Conservation (phyloP, 2,329 filamentous ascomycete species). For the Botryotinia globosa region DNA sequence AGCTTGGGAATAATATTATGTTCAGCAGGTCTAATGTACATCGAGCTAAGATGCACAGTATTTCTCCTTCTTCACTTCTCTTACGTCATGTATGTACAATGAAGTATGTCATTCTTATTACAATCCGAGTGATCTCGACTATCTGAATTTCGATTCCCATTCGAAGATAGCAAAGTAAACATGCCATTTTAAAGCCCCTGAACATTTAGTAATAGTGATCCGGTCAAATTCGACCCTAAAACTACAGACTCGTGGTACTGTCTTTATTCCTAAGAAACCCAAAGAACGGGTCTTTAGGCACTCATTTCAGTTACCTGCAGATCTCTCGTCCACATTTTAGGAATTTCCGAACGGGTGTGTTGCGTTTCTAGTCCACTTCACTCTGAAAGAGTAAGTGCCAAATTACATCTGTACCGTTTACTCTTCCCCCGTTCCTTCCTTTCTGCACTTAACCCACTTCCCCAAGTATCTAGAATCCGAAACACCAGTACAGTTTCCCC, state of each 20-base stretch:
- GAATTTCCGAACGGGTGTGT: not conserved
- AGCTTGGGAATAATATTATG: not conserved
- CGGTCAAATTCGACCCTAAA: not conserved
- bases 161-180: not conserved
- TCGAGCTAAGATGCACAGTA: not conserved
- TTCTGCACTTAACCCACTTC: not conserved
- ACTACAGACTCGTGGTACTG: not conserved
- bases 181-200: not conserved
- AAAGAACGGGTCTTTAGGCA: not conserved
- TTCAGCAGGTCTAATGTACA: not conserved
- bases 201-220: not conserved
- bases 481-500: fast-evolving
- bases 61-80: not conserved
- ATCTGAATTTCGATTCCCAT: no score
- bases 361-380: not conserved
- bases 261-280: not conserved
- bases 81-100: not conserved
- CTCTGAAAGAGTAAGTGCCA: not conserved
- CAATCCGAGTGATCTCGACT: not conserved
- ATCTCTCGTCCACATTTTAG: not conserved
- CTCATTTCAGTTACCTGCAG: not conserved
- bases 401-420: no score
- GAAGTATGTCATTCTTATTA: not conserved
- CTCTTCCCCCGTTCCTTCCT: no score
- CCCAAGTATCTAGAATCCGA: not conserved